Evolutionary conservation across 163 green algal genomes (phyloP), one percentile per base, ranked within the genome.

Genomic region (Volvox carteri): DNA sequence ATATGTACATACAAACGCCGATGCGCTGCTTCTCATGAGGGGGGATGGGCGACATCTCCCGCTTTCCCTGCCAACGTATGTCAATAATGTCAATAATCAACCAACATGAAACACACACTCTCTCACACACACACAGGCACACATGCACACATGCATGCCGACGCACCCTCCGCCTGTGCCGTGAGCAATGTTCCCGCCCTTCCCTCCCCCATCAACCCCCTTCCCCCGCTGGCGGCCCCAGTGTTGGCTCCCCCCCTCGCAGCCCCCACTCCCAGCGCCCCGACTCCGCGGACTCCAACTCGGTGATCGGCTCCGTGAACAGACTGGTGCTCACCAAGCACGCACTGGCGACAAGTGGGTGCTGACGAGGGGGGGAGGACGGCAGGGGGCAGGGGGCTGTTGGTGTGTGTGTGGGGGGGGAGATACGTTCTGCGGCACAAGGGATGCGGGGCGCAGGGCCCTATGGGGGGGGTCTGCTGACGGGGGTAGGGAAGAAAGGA

Each of bases 321-420:
- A 62, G 81, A 0, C 62, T 87, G 46, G 65, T 87, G 42, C 72
- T 87, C 44, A 87, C 81, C 9, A 87, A 87, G 35, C 65, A 79
- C 7, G 67, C 54, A 18, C 65, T 79, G 33, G 81, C 33, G 33
- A 87, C 81, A 5, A 58, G 79, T 86, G 78, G 62, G 78, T 60
- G 54, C 33, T 14, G 33, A 30, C 12, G 48, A 58, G 48, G 48
- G 48, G 48, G 48, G 48, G 48, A 58, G 48, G 48, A n/a, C n/a
- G 48, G 48, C 12, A 58, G 48, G 48, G 48, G 48, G 48, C 12
- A 58, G 48, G 48, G 48, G 48, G 48, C 14, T 58, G 14, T 58
- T 14, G 12, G 14, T 14, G 48, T 58, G 14, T 58, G 14, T 11
- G 48, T 14, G 12, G 48, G 48, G 48, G 48, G 48, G 48, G 48